These are phyloP conservation scores for Cyclotella atomus DNA, from an alignment of 108 stramenopile genomes.

Conservation along the genomic window DNA sequence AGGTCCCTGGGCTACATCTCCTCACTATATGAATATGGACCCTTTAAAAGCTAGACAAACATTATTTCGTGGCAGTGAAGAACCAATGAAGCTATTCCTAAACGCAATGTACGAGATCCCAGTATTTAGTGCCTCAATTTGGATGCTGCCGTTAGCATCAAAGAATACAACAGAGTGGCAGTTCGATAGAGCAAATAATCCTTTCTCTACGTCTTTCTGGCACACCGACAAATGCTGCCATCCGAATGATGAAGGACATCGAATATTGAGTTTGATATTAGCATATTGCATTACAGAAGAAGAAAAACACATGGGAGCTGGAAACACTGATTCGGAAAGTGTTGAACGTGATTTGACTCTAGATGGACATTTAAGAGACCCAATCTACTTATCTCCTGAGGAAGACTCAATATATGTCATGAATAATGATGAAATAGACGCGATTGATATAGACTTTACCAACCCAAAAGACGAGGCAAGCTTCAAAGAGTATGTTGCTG, in stretches of 20 bases:
- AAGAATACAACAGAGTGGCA: constrained; percentile 22
- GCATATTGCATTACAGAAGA: constrained; percentile 36
- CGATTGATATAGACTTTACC: constrained; percentile 24
- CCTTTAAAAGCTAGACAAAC: constrained; percentile 6
- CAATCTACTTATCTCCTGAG: constrained; percentile 35
- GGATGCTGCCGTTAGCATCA: constrained; percentile 36
- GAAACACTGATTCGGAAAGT: background rate
- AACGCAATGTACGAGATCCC: constrained; percentile 41
- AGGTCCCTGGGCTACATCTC: constrained; percentile 1
- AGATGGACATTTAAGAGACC: constrained; percentile 21
- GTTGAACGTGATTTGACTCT: constrained; percentile 32
- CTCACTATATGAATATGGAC: background rate
- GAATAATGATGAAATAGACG: background rate
- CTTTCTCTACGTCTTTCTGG: constrained; percentile 17
- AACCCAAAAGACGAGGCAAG: constrained; percentile 12
- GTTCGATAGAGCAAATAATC: constrained; percentile 11
- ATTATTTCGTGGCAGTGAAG: constrained; percentile 22
- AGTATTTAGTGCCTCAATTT: constrained; percentile 31
- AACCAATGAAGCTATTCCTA: constrained; percentile 34
- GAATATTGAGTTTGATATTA: constrained; percentile 30
- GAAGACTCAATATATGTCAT: constrained; percentile 33
- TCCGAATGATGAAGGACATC: constrained; percentile 21
- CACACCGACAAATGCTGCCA: constrained; percentile 38
- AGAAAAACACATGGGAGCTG: constrained; percentile 17
- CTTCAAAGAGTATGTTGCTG: constrained; percentile 15